Conservation (phyloP, 2,329 filamentous ascomycete species). For the Trichophyton schoenleinii region DNA sequence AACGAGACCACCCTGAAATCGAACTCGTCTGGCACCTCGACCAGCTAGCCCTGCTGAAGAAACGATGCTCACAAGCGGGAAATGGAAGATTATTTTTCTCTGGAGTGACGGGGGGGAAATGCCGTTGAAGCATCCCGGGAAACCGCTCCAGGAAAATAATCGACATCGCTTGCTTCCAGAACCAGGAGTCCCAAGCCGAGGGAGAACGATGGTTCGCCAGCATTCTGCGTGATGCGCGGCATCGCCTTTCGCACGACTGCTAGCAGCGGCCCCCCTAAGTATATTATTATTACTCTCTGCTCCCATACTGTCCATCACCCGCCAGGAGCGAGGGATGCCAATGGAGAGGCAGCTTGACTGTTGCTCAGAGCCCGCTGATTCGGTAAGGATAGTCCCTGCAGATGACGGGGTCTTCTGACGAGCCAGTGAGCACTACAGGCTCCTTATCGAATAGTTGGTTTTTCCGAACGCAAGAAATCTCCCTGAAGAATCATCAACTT, state of each 20-base stretch:
- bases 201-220: background rate
- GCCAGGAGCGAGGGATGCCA: background rate
- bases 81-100: background rate
- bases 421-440: background rate
- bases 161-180: background rate
- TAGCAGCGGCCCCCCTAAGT: background rate
- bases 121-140: background rate
- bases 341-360: background rate
- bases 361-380: background rate
- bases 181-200: background rate
- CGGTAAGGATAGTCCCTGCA: conserved; percentile 2
- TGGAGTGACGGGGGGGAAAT: background rate
- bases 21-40: background rate
- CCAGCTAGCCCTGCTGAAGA: background rate
- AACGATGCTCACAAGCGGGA: background rate
- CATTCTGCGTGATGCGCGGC: background rate
- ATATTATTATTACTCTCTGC: background rate
- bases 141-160: background rate
- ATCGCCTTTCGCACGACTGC: background rate
- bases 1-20: background rate
- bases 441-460: background rate
- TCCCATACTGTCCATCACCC: background rate
- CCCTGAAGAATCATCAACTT: background rate
- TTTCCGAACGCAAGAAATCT: background rate
- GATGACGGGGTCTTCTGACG: background rate